phyloP scores from a whole-genome alignment of 495 filamentous ascomycete genomes.

The Hyaloscypha finlandica region DNA sequence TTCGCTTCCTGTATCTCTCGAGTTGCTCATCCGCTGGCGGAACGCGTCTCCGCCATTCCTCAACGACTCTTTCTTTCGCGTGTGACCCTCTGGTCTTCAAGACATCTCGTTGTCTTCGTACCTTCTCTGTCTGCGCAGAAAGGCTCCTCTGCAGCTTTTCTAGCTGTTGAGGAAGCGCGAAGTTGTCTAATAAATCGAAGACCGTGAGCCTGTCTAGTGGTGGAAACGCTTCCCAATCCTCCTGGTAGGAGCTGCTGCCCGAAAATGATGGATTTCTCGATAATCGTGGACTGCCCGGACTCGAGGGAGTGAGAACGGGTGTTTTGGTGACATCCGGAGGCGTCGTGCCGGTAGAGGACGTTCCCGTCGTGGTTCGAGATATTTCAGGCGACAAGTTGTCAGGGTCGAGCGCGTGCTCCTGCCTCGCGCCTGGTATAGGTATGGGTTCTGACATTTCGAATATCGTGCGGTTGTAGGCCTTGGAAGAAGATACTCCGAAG shows the following conservation, averaged over 20 bases:
- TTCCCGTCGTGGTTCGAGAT: slow-evolving; percentile 20
- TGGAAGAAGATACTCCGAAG: slow-evolving; percentile 41
- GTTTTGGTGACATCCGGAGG: slow-evolving; percentile 44
- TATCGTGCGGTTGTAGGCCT: slow-evolving; percentile 38
- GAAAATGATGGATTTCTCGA: slow-evolving; percentile 78
- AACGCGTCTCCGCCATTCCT: slow-evolving; percentile 80
- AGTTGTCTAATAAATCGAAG: slow-evolving; percentile 91
- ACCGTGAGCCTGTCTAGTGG: slow-evolving; percentile 90
- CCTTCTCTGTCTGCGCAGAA: slow-evolving; percentile 78
- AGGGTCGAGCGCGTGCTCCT: slow-evolving; percentile 17
- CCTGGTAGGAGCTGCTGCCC: slow-evolving; percentile 74
- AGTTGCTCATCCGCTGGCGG: slow-evolving; percentile 90
- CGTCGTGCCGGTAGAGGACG: slow-evolving; percentile 42
- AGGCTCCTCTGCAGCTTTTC: slow-evolving; percentile 84
- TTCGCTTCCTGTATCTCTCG: slow-evolving; percentile 83
- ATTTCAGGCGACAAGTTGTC: slow-evolving; percentile 28
- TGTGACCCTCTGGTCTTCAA: slow-evolving; percentile 26
- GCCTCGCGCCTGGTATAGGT: slow-evolving; percentile 31
- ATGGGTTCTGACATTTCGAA: slow-evolving; percentile 50
- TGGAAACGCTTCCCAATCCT: slow-evolving; percentile 84
- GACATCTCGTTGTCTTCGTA: slow-evolving; percentile 76
- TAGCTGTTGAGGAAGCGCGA: slow-evolving; percentile 83
- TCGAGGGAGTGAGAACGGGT: slow-evolving; percentile 44
- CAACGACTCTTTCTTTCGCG: slow-evolving; percentile 69
- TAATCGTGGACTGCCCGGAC: slow-evolving; percentile 52